These are phyloP conservation scores for Talaromyces rugulosus DNA, from an alignment of 2,329 filamentous ascomycete genomes.

Conservation along the genomic window DNA sequence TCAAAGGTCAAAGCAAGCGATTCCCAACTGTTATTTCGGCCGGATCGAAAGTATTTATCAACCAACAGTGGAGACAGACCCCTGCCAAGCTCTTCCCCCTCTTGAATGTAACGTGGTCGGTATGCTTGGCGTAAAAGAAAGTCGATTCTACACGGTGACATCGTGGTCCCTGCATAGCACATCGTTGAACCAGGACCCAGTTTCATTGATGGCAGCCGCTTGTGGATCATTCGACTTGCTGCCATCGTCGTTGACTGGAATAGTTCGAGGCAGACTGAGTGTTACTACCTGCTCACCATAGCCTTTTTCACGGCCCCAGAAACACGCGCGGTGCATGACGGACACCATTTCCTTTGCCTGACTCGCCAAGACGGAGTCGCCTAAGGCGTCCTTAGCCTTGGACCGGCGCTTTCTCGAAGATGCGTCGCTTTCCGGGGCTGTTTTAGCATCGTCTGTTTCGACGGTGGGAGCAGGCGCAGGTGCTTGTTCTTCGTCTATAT, in stretches of 20 bases:
- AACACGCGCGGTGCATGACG: constrained; percentile 40
- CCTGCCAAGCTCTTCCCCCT: not conserved
- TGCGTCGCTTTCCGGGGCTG: not conserved
- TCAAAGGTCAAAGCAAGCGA: not conserved
- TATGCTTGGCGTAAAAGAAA: not conserved
- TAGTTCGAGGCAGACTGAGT: not conserved
- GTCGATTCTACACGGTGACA: not conserved
- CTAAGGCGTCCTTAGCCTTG: not conserved
- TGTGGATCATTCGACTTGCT: not conserved
- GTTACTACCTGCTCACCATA: constrained; percentile 33
- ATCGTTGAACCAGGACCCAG: constrained; percentile 8
- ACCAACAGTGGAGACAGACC: not conserved
- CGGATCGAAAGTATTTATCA: not conserved
- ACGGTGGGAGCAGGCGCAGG: not conserved
- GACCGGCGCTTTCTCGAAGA: not conserved
- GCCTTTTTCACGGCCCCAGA: constrained; percentile 39
- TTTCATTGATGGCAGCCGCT: constrained; percentile 6
- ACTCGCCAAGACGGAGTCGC: constrained; percentile 24
- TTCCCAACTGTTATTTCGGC: not conserved
- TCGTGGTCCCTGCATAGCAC: constrained; percentile 1
- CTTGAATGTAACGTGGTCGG: not conserved
- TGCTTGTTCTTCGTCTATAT: not conserved
- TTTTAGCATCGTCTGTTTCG: not conserved
- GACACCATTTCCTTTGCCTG: constrained; percentile 40
- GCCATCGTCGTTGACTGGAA: not conserved